phyloP scores from a whole-genome alignment of 2,329 filamentous ascomycete species.

The Fusarium clavum region DNA sequence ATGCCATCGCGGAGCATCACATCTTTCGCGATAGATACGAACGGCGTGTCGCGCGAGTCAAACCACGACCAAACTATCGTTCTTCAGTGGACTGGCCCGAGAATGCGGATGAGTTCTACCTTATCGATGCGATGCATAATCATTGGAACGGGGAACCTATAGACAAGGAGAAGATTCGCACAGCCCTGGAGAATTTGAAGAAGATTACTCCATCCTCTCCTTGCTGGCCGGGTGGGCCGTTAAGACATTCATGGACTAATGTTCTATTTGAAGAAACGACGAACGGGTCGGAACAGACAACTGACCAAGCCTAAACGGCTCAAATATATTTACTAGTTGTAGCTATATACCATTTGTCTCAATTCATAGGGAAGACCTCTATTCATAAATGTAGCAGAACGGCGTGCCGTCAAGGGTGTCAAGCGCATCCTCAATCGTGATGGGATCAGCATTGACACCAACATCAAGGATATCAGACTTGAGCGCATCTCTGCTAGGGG shows the following conservation, averaged over 20 bases:
- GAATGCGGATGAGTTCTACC: not conserved
- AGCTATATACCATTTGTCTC: fast-evolving
- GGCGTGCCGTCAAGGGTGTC: not conserved
- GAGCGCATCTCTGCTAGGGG: constrained; percentile 3
- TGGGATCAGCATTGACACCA: not conserved
- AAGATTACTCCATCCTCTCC: not conserved
- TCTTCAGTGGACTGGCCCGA: constrained; percentile 19
- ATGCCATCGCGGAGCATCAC: constrained; percentile 11
- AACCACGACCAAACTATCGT: not conserved
- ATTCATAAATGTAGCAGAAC: constrained; percentile 8
- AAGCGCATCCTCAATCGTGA: not conserved
- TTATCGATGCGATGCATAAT: not conserved
- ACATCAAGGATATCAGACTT: constrained; percentile 6
- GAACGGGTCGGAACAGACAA: fast-evolving
- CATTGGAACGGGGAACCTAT: not conserved
- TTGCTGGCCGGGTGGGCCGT: not conserved
- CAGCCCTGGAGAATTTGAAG: not conserved
- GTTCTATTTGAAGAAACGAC: not conserved
- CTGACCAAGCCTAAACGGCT: not conserved
- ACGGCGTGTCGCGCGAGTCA: not conserved
- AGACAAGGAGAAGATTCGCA: not conserved
- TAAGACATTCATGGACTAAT: not conserved
- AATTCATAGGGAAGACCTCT: fast-evolving
- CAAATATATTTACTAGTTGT: not conserved
- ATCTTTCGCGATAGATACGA: constrained; percentile 29